A percentile compares a stretch with the other conserved stretches of the same genome.
Conservation (phyloP, 1,139 yeast genomes). For the Yamadazyma diospyri region DNA sequence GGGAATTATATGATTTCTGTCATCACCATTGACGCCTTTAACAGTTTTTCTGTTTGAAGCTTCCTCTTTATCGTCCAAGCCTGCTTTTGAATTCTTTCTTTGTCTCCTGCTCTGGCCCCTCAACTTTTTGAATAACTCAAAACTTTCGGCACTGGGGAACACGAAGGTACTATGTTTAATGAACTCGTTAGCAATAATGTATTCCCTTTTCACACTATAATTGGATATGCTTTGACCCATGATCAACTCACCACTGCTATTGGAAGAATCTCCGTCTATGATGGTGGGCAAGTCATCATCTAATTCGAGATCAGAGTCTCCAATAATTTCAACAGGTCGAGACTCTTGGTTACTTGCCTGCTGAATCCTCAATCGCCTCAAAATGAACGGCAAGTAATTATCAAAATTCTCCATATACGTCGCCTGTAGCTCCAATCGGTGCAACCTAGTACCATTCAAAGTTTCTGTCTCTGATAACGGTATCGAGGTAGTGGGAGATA, state of each 20-base stretch:
- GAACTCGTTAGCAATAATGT: slow-evolving; percentile 32
- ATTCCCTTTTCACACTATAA: slow-evolving; percentile 27
- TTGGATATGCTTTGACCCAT: slow-evolving; percentile 16
- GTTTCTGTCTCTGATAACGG: slow-evolving; percentile 27
- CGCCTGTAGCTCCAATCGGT: slow-evolving; percentile 33
- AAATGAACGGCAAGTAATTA: slow-evolving; percentile 34
- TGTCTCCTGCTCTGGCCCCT: slow-evolving; percentile 22
- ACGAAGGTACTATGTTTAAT: slow-evolving; percentile 28
- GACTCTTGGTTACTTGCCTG: not conserved
- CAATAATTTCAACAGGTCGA: not conserved
- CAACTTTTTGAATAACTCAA: slow-evolving; percentile 27
- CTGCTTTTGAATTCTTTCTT: slow-evolving; percentile 20
- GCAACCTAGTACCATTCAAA: slow-evolving; percentile 16
- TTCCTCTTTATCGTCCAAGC: slow-evolving; percentile 19
- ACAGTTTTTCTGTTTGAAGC: too few species aligned
- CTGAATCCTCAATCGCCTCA: slow-evolving; percentile 24
- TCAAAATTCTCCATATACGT: slow-evolving; percentile 37
- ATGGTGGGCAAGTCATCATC: slow-evolving; percentile 24
- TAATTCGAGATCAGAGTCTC: not conserved
- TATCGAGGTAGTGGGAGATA: slow-evolving; percentile 13
- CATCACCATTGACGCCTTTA: slow-evolving; percentile 18
- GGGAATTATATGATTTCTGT: slow-evolving; percentile 33
- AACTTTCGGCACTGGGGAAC: slow-evolving; percentile 31
- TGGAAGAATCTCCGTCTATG: slow-evolving; percentile 16
- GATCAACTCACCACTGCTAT: slow-evolving; percentile 10